Evolutionary conservation across 805 yeast species (phyloP), one percentile per base, ranked within the genome.

Genomic region (Zygosaccharomyces pseudorouxii): DNA sequence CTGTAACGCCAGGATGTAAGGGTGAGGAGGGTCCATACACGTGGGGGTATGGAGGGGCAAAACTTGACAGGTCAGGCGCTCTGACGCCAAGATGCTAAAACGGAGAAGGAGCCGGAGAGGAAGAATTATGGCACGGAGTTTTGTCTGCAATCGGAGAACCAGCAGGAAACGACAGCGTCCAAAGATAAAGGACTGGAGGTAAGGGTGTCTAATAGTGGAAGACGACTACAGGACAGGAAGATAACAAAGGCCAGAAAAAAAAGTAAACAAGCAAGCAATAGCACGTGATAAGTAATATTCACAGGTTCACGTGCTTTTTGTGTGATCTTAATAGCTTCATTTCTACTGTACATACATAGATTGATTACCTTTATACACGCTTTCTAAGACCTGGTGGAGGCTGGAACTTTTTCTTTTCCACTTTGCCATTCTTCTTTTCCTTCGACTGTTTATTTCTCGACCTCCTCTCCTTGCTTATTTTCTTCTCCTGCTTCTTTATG

Each of bases 311-410:
- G 37, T 33, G 33, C 2, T 10, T 16, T 33, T n/a, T 20, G 10
- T 19, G 37, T 33, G 37, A 33, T 16, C 11, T 12, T 16, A 7
- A 19, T 33, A n/a, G 10, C 20, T 14, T 19, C 28, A 9, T 25
- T 25, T 10, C 28, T 25, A 25, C 12, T 16, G 8, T 16, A 33
- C 11, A 33, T 33, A 33, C 16, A 18, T 31, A 33, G 37, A 18
- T 33, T 14, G 35, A 14, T 14, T 33, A 16, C 5, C 11, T 33
- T 14, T 33, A 33, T 33, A 33, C 37, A 33, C 37, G 37, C 20
- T 33, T 33, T 14, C 37, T 68, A 56, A 73, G 73, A 1, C 77
- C 77, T 18, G 77, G 76, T 4, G 78, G 75, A 14, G 79, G 79
- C 54, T 74, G 72, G 52, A 76, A 76, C 7, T 72, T 71, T 44